Evolutionary conservation across 441 rosid species (phyloP), one percentile per base, ranked within the genome.

Genomic region (Flueggea neowawraea): DNA sequence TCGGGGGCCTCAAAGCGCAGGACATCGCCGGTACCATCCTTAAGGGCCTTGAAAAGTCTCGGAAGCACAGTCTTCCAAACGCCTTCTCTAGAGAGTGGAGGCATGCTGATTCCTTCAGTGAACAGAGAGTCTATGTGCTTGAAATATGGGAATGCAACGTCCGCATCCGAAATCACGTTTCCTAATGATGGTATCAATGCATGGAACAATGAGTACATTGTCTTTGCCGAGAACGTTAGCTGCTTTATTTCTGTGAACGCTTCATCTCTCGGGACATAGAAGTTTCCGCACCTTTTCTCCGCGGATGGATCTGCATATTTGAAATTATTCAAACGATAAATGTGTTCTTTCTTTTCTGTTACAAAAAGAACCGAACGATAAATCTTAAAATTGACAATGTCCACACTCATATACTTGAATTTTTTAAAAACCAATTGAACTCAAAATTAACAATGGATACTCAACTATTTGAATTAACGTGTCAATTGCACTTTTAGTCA

Each of bases 191-290:
- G 86, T 10, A 84, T 6, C 58, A 89, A 39, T 0, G 89, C 88
- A n/a, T 82, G 84, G 44, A 85, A 56, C 66, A 83, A 72, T 3
- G 89, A 85, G 67, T 64, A 73, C 17, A 85, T 0, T 3, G 92
- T 75, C 70, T 81, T 85, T 5, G 83, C 75, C 5, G 87, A 73
- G 69, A 87, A 85, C 9, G 85, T 63, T 2, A 65, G 60, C 22
- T 74, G 66, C 69, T 91, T 91, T 28, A 74, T 17, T 31, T 69
- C 70, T 12, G 95, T 74, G 70, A 91, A 91, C 14, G 69, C 62
- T 61, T 85, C 90, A 31, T 87, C 90, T 53, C 87, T 74, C 0
- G 90, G 94, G 33, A 87, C 95, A 33, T n/a, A n/a, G 44, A 80
- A 65, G 6, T 2, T 53, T 2, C 79, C 62, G 32, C 62, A 33